These are phyloP conservation scores for Eucalyptus polyanthemos DNA, from an alignment of 345 rosid genomes.

Conservation along the genomic window DNA sequence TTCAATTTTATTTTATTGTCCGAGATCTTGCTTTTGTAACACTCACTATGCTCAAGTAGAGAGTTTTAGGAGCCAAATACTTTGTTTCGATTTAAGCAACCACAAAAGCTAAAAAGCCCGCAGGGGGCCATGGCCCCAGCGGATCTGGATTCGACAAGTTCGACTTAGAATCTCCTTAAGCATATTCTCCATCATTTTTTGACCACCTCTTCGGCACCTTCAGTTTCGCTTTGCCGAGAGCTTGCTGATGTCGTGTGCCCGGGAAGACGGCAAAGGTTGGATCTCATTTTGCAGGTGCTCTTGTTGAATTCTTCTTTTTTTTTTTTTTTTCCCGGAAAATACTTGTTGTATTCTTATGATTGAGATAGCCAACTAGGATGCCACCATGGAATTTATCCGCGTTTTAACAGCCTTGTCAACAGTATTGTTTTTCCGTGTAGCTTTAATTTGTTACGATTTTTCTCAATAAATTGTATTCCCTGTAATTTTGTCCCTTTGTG, in stretches of 20 bases:
- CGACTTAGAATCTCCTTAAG: background rate
- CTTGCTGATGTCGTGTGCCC: background rate
- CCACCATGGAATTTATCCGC: background rate
- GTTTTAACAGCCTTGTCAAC: background rate
- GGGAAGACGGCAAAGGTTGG: background rate
- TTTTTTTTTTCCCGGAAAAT: background rate
- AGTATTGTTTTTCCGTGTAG: background rate
- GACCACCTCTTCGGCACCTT: background rate
- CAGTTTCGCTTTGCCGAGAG: background rate
- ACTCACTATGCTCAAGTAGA: background rate
- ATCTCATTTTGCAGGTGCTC: background rate
- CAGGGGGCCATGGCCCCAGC: background rate
- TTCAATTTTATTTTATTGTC: no score
- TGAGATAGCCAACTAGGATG: background rate
- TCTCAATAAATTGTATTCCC: background rate
- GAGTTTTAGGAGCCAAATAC: background rate
- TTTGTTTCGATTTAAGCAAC: background rate
- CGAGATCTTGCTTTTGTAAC: background rate
- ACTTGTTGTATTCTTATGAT: background rate
- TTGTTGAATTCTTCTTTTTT: no score
- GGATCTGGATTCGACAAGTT: background rate
- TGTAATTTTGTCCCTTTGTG: background rate
- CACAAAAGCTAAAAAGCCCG: background rate
- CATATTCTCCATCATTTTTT: background rate
- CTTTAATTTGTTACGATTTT: background rate